Evolutionary conservation across 2,329 filamentous ascomycete genomes (phyloP).

Genomic region (Paraphoma sp.): DNA sequence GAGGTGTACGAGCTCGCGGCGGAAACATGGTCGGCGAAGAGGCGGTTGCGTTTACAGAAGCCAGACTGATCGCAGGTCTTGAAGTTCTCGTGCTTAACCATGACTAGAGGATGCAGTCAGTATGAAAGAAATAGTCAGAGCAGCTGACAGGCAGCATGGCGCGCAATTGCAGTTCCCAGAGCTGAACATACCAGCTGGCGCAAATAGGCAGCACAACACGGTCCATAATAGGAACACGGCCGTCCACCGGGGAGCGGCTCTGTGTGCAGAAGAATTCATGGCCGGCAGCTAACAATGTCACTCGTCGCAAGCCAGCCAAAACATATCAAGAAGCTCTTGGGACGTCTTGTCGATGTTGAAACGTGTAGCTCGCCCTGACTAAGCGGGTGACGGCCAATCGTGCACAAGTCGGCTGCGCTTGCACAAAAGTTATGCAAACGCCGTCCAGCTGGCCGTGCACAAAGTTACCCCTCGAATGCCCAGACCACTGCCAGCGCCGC

Average conservation of each 20-base stretch:
- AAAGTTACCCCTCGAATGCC: constrained; percentile 4
- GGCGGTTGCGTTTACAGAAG: constrained; percentile 95
- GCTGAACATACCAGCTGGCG: constrained; percentile 44
- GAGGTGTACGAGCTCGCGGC: constrained; percentile 74
- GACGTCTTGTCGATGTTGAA: constrained; percentile 18
- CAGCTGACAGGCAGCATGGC: background rate
- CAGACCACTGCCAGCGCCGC: constrained; percentile 12
- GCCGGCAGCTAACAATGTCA: constrained; percentile 27
- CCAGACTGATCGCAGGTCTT: constrained; percentile 96
- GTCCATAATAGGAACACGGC: constrained; percentile 49
- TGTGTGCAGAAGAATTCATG: constrained; percentile 34
- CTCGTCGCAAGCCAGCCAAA: constrained; percentile 24
- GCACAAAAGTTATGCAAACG: constrained; percentile 21
- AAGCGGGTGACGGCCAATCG: background rate
- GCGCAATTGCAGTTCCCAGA: constrained; percentile 7
- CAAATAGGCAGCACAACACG: constrained; percentile 42
- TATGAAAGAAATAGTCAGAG: background rate
- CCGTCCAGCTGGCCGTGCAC: background rate
- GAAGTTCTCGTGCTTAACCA: constrained; percentile 96
- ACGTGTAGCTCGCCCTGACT: constrained; percentile 8
- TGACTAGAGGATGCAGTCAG: constrained; percentile 58
- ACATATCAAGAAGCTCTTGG: constrained; percentile 6
- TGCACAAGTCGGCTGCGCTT: background rate
- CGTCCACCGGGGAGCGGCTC: constrained; percentile 68
- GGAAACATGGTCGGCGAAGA: constrained; percentile 79